Evolutionary conservation across 2,329 filamentous ascomycete species (phyloP), one percentile per base, ranked within the genome.

Genomic region (Emergomyces orientalis): DNA sequence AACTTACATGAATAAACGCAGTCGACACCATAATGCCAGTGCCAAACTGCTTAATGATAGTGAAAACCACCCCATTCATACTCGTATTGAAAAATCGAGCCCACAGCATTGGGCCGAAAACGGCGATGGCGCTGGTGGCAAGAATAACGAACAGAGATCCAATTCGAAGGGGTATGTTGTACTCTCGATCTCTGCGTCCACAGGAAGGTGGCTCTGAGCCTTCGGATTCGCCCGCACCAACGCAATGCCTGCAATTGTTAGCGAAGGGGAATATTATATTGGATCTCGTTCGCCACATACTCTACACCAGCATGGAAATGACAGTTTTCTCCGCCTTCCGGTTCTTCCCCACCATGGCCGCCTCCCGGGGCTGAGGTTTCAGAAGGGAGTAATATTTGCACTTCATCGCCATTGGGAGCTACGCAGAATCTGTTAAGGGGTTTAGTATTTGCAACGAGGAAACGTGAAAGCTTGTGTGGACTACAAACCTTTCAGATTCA

Each of bases 221-320:
- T n/a, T 58, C 58, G 59, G 72, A 71, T 65, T 80, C 80, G 13
- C 75, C 76, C 17, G 71, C 77, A 8, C 81, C 80, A 14, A 83
- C 80, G 66, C 87, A 89, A 68, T 89, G 73, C 68, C 69, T 76
- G 61, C 13, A 27, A 60, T 39, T 19, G 58, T 49, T 37, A 52
- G 43, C 19, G 11, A 45, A 19, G 27, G 27, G 11, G 34, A 7
- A 25, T 27, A 27, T 25, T 30, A 14, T 30, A n/a, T 37, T 3
- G 27, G 6, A 1, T 5, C 9, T 52, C 27, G 1, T 7, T n/a
- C 8, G 13, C n/a, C 63, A 76, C 85, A 75, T 77, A 89, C 87
- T 90, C 86, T 27, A 91, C 85, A 45, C 88, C 88, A 11, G 87
- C 87, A 68, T 91, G 88, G 73, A 88, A 89, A 70, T 91, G 88